These are phyloP conservation scores for thale cress (Arabidopsis thaliana) DNA, from an alignment of 345 rosid species.

Conservation along the genomic window TAIR10.1 NC_003074.8:20190001-20190500, in stretches of 20 bases:
- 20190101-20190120: not conserved
- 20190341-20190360: not conserved
- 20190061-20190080: not conserved
- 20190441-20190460: conserved; percentile 57
- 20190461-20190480: conserved; percentile 69
- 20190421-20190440: conserved; percentile 54
- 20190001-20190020: not conserved
- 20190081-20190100: not conserved
- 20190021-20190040: not conserved
- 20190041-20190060: not conserved
- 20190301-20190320: not conserved
- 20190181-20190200: not conserved
- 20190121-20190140: not conserved
- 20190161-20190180: not conserved
- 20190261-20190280: not conserved
- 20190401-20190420: conserved; percentile 70
- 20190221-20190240: conserved; percentile 1
- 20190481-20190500: conserved; percentile 75
- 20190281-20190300: not conserved
- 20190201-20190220: not conserved
- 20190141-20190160: not conserved
- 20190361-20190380: conserved; percentile 24
- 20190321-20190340: not conserved
- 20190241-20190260: conserved; percentile 22
- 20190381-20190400: conserved; percentile 62